A percentile compares a stretch with the other conserved stretches of the same genome.
Conservation (phyloP, 2,329 filamentous ascomycete species). For the Huntiella moniliformis region DNA sequence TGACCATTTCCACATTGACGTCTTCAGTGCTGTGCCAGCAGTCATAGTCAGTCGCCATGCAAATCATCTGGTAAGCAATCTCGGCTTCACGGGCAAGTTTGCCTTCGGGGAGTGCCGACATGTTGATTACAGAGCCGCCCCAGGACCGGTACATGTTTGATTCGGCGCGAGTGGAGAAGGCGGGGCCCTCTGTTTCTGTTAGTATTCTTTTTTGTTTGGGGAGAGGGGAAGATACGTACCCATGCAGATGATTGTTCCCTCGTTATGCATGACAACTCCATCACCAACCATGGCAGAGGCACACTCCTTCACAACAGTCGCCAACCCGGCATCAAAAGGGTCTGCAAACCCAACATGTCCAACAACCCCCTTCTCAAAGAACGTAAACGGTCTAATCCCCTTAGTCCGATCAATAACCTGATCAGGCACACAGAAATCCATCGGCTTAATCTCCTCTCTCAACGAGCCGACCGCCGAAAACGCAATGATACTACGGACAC, state of each 20-base stretch:
- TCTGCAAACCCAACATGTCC: slow-evolving; percentile 92
- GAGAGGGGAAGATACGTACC: slow-evolving; percentile 26
- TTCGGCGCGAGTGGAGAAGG: slow-evolving; percentile 92
- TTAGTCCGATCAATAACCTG: slow-evolving; percentile 97
- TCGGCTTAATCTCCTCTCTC: slow-evolving; percentile 79
- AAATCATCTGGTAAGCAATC: slow-evolving; percentile 94
- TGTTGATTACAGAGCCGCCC: slow-evolving; percentile 94
- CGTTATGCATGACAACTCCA: slow-evolving; percentile 65
- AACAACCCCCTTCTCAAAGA: slow-evolving; percentile 83
- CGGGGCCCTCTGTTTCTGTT: slow-evolving; percentile 58
- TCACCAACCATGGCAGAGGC: slow-evolving; percentile 62
- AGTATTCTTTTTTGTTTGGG: background rate
- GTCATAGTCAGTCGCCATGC: slow-evolving; percentile 98
- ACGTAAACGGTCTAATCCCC: slow-evolving; percentile 83
- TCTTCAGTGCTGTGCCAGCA: slow-evolving; percentile 78
- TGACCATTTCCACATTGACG: slow-evolving; percentile 92
- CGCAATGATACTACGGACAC: slow-evolving; percentile 78
- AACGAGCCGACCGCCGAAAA: slow-evolving; percentile 90
- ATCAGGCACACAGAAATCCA: slow-evolving; percentile 92
- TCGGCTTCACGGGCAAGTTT: slow-evolving; percentile 94
- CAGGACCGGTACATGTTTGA: slow-evolving; percentile 86
- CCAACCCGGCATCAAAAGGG: slow-evolving; percentile 69
- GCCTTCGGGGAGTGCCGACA: slow-evolving; percentile 86
- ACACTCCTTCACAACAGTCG: slow-evolving; percentile 58
- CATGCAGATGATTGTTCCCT: slow-evolving; percentile 81